Percentiles rank a stretch among this genome's conserved stretches.
phyloP scores from a whole-genome alignment of 2,329 filamentous ascomycete species.

The Penicillium hesseltinei region DNA sequence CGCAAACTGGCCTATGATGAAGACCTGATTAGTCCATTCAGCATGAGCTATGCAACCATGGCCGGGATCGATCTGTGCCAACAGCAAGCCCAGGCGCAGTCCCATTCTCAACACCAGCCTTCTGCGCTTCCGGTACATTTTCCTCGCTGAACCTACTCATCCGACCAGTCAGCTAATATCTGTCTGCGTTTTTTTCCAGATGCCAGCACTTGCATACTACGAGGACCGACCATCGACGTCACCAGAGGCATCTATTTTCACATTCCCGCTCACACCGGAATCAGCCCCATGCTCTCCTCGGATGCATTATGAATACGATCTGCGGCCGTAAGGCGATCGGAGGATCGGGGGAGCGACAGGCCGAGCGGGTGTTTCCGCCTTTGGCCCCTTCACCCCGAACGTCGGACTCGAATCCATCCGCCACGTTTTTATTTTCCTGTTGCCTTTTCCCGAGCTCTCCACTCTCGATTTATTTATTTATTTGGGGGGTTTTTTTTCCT shows the following conservation, averaged over 20 bases:
- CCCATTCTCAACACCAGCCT: constrained; percentile 31
- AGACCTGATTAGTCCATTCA: constrained; percentile 57
- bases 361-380: constrained; percentile 9
- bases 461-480: neutral
- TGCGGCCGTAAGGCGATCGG: constrained; percentile 13
- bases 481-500: neutral
- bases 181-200: constrained; percentile 18
- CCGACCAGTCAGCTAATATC: constrained; percentile 29
- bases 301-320: constrained; percentile 28
- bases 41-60: constrained; percentile 60
- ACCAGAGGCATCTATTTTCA: constrained; percentile 38
- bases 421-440: neutral
- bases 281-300: constrained; percentile 43
- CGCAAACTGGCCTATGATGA: constrained; percentile 54
- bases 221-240: constrained; percentile 45
- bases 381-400: neutral
- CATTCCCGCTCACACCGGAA: constrained; percentile 44
- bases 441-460: neutral
- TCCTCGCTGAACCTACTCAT: constrained; percentile 32
- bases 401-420: neutral
- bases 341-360: neutral
- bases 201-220: constrained; percentile 32
- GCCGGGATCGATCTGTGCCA: constrained; percentile 53
- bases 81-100: constrained; percentile 28
- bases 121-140: constrained; percentile 46